These are phyloP conservation scores for Porcisia deanei DNA, from an alignment of 208 protist genomes.

Conservation along the genomic window DNA sequence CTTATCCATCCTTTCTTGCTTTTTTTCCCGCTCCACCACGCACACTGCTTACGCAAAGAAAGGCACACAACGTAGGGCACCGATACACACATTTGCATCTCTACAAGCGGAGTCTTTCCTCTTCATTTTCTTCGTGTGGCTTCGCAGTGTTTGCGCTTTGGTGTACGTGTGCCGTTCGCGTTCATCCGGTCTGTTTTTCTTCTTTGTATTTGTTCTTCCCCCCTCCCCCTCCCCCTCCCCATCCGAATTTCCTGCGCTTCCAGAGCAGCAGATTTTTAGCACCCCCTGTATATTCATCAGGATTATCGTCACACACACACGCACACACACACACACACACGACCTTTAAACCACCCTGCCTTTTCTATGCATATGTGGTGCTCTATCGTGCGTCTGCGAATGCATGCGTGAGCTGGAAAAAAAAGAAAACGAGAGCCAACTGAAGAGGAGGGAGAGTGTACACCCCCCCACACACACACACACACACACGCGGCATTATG, in stretches of 20 bases:
- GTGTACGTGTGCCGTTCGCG: not conserved
- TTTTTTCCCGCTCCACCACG: not conserved
- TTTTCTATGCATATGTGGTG: too few relatives aligned
- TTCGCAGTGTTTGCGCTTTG: not conserved
- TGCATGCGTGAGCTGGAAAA: too few relatives aligned
- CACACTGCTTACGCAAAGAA: not conserved
- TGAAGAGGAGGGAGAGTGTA: not conserved
- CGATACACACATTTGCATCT: not conserved
- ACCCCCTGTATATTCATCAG: too few relatives aligned
- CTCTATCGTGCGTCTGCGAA: too few relatives aligned
- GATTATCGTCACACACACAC: too few relatives aligned
- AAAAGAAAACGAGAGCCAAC: not conserved
- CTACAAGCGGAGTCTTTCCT: not conserved
- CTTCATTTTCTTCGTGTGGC: not conserved
- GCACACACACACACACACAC: too few relatives aligned
- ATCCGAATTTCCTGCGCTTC: too few relatives aligned
- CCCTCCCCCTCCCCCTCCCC: not conserved
- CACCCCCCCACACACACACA: not conserved
- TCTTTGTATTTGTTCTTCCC: not conserved
- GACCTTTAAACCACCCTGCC: too few relatives aligned
- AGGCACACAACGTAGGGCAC: not conserved
- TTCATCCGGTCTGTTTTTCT: not conserved
- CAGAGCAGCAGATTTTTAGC: too few relatives aligned
- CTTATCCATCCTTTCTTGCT: not conserved
- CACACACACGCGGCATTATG: constrained; percentile 15